Evolutionary conservation across 164 flowering plant genomes (phyloP), one percentile per base, ranked within the genome.

Genomic region (Protea cynaroides): DNA sequence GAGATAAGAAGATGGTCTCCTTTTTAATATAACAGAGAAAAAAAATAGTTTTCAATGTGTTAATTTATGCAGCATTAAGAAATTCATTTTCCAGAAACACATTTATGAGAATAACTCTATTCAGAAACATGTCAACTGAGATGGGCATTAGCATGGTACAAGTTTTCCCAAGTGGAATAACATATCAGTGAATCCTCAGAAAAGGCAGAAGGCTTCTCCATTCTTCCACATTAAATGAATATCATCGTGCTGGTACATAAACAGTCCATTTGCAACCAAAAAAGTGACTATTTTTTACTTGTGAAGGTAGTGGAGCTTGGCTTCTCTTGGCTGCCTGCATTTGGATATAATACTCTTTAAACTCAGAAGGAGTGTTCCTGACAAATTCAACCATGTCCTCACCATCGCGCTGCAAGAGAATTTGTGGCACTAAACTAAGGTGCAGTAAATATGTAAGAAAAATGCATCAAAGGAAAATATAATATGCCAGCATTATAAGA

Each of bases 321-420:
- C 93, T 87, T 80, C 98, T 79, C 74, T 89, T 94, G 51, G 98
- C 95, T 19, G 79, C 91, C 62, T 94, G 95, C 98, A 94, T 94
- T 79, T 91, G 98, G 58, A 91, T 83, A 78, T 89, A 94, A 63
- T 91, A 94, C 80, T 89, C 95, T 70, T 85, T 94, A 68, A 89
- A 91, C 75, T 94, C 97, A 54, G 83, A 25, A 2, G 86, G 88
- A 60, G 97, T 86, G 67, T 80, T 85, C 73, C 87, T 82, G 51
- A 89, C 92, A 69, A 86, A 87, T 59, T 85, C 83, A 69, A 72
- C 75, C 95, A 91, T 83, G 79, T 94, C 97, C 64, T 88, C 87
- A 74, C 81, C 86, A 76, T 94, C 98, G 56, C 94, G 96, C 98
- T 90, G 84, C 72, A 74, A 65, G 52, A 43, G 55, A 65, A 69